Conservation (phyloP, 306 rosid species). For the Begonia masoniana region DNA sequence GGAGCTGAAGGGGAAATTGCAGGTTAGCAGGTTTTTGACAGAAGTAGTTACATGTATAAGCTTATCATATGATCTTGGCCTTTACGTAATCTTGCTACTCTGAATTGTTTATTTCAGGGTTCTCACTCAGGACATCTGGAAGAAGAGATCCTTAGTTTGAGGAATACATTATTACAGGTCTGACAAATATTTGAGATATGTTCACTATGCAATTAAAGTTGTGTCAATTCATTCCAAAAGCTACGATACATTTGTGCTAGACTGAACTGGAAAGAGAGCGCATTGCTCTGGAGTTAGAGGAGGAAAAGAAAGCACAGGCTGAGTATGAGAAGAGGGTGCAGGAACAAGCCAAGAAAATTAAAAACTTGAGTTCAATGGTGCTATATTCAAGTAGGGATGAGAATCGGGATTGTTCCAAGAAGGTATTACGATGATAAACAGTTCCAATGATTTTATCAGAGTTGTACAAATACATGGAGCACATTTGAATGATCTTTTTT, state of each 20-base stretch:
- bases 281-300: constrained; percentile 91
- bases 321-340: constrained; percentile 79
- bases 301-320: constrained; percentile 81
- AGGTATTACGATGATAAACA: constrained; percentile 29
- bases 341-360: constrained; percentile 85
- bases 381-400: constrained; percentile 81
- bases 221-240: constrained; percentile 15
- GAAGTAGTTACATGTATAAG: background rate
- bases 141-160: constrained; percentile 71
- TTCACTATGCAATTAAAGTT: constrained; percentile 8
- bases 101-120: constrained; percentile 37
- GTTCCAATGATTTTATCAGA: background rate
- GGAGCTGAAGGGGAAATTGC: constrained; percentile 81
- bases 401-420: constrained; percentile 40
- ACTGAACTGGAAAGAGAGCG: constrained; percentile 91
- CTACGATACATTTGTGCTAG: constrained; percentile 24
- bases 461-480: too few relatives aligned
- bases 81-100: background rate
- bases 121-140: constrained; percentile 86
- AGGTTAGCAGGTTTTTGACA: constrained; percentile 33
- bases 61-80: background rate
- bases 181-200: constrained; percentile 10
- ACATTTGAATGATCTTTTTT: background rate
- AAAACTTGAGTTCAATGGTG: constrained; percentile 89
- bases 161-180: constrained; percentile 84